Percentiles rank a stretch among this genome's conserved stretches.
Conservation (phyloP, 2,329 filamentous ascomycete genomes). For the Exophiala sp. region DNA sequence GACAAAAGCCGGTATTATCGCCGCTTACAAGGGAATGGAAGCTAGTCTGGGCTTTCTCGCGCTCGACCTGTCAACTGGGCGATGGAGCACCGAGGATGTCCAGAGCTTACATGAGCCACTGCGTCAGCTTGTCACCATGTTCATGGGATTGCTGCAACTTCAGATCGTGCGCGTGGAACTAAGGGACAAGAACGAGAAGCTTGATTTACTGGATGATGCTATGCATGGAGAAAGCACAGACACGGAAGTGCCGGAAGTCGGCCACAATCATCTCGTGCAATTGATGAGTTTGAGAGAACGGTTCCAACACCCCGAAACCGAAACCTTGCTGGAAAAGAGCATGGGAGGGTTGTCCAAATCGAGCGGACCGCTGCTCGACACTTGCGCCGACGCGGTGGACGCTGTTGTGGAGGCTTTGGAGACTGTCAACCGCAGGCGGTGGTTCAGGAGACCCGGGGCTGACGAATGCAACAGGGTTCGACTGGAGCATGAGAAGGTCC, state of each 20-base stretch:
- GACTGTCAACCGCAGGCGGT: slow-evolving; percentile 29
- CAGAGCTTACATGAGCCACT: slow-evolving; percentile 35
- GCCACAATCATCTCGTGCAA: slow-evolving; percentile 34
- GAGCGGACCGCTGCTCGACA: slow-evolving; percentile 28
- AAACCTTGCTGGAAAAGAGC: slow-evolving; percentile 33
- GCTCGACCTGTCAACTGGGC: slow-evolving; percentile 43
- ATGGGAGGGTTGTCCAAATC: slow-evolving; percentile 33
- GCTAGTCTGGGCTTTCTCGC: slow-evolving; percentile 42
- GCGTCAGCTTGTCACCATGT: slow-evolving; percentile 35
- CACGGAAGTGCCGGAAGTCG: slow-evolving; percentile 21
- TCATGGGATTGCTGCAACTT: slow-evolving; percentile 28
- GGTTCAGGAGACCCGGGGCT: neutral
- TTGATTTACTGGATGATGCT: neutral
- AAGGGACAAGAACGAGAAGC: neutral
- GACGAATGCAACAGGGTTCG: neutral
- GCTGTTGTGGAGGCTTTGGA: slow-evolving; percentile 31
- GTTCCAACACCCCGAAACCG: slow-evolving; percentile 37
- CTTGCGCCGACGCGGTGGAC: slow-evolving; percentile 29
- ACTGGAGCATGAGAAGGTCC: neutral
- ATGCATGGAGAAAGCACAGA: neutral
- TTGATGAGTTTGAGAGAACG: slow-evolving; percentile 32
- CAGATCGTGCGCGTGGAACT: neutral
- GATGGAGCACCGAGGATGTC: slow-evolving; percentile 45
- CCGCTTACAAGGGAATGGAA: slow-evolving; percentile 36
- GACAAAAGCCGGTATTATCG: slow-evolving; percentile 35